A percentile compares a stretch with the other conserved stretches of the same genome.
phyloP scores from a whole-genome alignment of 2,329 filamentous ascomycete species.

The Tolypocladium nubicola region DNA sequence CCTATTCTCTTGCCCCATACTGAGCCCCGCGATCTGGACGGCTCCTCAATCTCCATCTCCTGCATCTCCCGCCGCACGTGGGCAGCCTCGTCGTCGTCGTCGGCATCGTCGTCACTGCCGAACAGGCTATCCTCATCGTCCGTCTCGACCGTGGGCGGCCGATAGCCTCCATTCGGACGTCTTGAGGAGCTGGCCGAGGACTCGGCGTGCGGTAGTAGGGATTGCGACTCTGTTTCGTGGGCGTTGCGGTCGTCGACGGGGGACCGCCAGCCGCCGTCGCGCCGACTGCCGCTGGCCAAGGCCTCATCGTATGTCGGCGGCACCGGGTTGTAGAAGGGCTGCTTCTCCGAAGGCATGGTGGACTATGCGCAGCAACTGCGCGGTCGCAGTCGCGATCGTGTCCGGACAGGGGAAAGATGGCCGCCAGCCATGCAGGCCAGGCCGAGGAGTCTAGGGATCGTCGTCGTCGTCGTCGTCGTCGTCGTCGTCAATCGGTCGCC shows the following conservation, averaged over 20 bases:
- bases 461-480: background rate
- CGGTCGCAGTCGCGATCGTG: conserved; percentile 1
- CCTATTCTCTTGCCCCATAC: conserved; percentile 46
- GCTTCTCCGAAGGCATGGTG: conserved; percentile 27
- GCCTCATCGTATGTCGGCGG: conserved; percentile 33
- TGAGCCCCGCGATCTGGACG: conserved; percentile 31
- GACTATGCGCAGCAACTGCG: conserved; percentile 1
- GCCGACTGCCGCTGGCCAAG: conserved; percentile 23
- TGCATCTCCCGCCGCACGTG: conserved; percentile 73
- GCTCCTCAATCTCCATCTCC: conserved; percentile 79
- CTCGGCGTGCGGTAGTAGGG: conserved; percentile 51
- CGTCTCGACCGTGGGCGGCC: conserved; percentile 67
- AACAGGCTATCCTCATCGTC: conserved; percentile 56
- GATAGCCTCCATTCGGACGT: conserved; percentile 48
- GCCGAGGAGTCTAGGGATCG: background rate
- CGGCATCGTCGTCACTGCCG: conserved; percentile 31
- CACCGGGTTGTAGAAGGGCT: conserved; percentile 31
- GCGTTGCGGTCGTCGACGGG: conserved; percentile 46
- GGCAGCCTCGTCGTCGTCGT: conserved; percentile 44
- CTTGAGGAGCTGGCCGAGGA: conserved; percentile 28
- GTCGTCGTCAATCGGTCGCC: background rate
- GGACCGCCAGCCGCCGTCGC: conserved; percentile 20
- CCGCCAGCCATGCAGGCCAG: conserved; percentile 9
- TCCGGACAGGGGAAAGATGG: conserved; percentile 2
- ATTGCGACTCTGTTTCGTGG: conserved; percentile 66